Percentiles rank a stretch among this genome's conserved stretches.
These are phyloP conservation scores for Eimeria maxima DNA, from an alignment of 169 alveolate genomes.

Conservation along the genomic window DNA sequence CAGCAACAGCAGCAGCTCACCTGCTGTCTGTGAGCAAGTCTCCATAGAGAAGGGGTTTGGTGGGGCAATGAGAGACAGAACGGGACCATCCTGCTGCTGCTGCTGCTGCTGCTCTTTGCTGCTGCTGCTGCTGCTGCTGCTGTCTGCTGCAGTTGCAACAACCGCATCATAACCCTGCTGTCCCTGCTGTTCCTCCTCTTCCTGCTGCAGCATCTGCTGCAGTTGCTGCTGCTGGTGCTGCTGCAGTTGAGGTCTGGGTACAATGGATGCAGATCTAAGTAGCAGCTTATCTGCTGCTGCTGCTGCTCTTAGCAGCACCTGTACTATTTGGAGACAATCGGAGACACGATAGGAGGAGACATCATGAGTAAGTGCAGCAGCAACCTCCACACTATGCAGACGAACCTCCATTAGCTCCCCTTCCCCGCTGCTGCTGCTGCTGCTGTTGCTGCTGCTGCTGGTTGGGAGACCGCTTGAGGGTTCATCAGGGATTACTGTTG, in stretches of 20 bases:
- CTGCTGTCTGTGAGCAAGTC: neutral
- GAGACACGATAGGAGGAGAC: slow-evolving; percentile 38
- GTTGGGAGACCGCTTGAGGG: neutral
- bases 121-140: neutral
- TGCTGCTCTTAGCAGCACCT: slow-evolving; percentile 65
- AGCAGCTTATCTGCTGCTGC: slow-evolving; percentile 49
- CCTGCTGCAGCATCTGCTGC: no score
- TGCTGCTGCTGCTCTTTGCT: neutral
- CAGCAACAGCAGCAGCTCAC: slow-evolving; percentile 9
- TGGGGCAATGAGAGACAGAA: slow-evolving; percentile 10
- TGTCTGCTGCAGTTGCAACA: neutral
- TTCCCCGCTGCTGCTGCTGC: neutral
- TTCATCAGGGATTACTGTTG: neutral
- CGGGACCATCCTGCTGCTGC: neutral
- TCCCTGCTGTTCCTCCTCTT: neutral
- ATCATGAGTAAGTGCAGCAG: slow-evolving; percentile 51
- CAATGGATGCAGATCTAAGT: slow-evolving; percentile 31
- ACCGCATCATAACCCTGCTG: neutral
- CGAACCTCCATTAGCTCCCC: slow-evolving; percentile 36
- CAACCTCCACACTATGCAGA: slow-evolving; percentile 55
- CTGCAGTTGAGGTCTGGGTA: slow-evolving; percentile 25
- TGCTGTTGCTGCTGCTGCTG: slow-evolving; percentile 17
- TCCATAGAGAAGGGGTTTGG: neutral
- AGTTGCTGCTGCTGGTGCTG: slow-evolving; percentile 33
- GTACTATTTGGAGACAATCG: slow-evolving; percentile 4